These are phyloP conservation scores for Fusarium algeriense DNA, from an alignment of 2,329 filamentous ascomycete genomes.

Conservation along the genomic window DNA sequence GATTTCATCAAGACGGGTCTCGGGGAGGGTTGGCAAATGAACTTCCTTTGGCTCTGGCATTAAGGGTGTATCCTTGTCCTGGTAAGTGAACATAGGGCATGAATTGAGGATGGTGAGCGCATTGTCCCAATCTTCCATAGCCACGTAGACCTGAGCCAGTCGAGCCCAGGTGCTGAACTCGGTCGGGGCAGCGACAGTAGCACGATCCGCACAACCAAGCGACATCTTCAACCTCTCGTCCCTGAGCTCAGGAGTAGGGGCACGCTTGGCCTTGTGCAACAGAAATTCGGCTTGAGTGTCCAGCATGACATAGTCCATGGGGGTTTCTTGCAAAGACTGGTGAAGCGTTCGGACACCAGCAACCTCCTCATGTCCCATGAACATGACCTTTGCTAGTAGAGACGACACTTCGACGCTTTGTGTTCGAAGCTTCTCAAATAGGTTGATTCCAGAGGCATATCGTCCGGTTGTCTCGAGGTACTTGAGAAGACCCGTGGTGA, in stretches of 20 bases:
- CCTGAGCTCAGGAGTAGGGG: constrained; percentile 66
- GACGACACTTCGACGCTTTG: constrained; percentile 96
- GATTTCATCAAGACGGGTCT: constrained; percentile 94
- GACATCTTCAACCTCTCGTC: constrained; percentile 84
- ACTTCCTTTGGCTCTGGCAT: constrained; percentile 95
- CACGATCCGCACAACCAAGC: constrained; percentile 91
- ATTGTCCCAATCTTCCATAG: constrained; percentile 95
- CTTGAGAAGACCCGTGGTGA: constrained; percentile 91
- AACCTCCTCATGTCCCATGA: constrained; percentile 98
- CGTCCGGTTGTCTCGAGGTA: constrained; percentile 97
- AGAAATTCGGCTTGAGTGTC: constrained; percentile 95
- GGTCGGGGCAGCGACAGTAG: constrained; percentile 93
- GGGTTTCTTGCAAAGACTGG: constrained; percentile 87
- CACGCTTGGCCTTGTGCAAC: constrained; percentile 79
- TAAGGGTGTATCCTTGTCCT: constrained; percentile 94
- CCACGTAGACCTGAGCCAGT: constrained; percentile 92
- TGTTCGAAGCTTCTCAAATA: constrained; percentile 94
- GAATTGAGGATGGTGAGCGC: constrained; percentile 96
- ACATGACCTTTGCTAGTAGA: constrained; percentile 87
- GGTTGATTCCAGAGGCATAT: constrained; percentile 94
- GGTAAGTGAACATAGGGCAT: constrained; percentile 99
- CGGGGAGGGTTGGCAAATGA: constrained; percentile 85
- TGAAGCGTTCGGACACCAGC: constrained; percentile 89
- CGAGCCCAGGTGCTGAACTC: constrained; percentile 98
- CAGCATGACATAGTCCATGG: constrained; percentile 97